Evolutionary conservation across 2,329 filamentous ascomycete genomes (phyloP), one percentile per base, ranked within the genome.

Genomic region (Ceratocystis diversiconidia): DNA sequence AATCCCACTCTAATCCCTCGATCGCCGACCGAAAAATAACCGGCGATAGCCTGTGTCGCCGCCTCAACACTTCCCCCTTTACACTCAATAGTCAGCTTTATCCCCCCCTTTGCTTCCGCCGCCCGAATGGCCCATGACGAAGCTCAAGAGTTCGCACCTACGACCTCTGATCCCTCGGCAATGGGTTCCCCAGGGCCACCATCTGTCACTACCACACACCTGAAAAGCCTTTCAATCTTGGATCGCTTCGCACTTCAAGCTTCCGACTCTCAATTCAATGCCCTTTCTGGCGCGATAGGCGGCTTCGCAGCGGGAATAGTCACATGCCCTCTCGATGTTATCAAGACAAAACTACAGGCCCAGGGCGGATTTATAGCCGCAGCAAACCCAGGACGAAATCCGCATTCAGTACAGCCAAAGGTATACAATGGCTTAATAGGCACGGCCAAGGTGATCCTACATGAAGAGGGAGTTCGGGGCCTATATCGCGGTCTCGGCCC

Each of bases 301-400:
- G 94, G 94, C 62, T 90, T 97, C 72, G 91, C 90, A 25, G 96
- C 92, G 6, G 94, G 94, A 62, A 84, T 99, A 65, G 89, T 96
- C 69, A 97, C 92, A 64, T 99, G 94, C 74, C 94, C 94, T 52
- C 85, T 99, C 70, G 94, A 99, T 79, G 94, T 99, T 69, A 97
- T 99, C 76, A 99, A 99, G 79, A 99, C 94, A 57, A 97, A 96
- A 76, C 78, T 99, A 68, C 94, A 99, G 75, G 92, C 92, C 17
- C 94, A 97, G 74, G 92, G 92, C 69, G 89, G 90, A 22, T 95
- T 95, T 75, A 19, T 67, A 52, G 48, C 52, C 8, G 63, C 66
- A 12, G 70, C 75, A 70, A 81, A 77, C 70, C 75, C 75, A 72
- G 80, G 77, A 71, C 77, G 78, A 69, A 79, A 75, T 68, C 74